phyloP scores from a whole-genome alignment of 2,329 filamentous ascomycete genomes.

The Ophidiomyces ophidiicola region DNA sequence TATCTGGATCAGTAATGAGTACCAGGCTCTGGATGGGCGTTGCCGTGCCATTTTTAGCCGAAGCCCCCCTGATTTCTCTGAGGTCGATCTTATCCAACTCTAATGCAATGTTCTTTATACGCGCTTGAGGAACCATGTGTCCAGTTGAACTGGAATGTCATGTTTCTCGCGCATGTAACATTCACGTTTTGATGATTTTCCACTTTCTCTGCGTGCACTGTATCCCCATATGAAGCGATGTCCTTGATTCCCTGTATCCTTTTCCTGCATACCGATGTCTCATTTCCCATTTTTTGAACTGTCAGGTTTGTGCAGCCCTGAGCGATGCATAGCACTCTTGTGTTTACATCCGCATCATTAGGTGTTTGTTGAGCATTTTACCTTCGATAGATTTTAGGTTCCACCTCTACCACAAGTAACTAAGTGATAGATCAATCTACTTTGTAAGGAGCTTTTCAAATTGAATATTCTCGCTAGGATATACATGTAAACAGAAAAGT shows the following conservation, averaged over 20 bases:
- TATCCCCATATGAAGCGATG: constrained; percentile 1
- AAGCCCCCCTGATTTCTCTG: constrained; percentile 79
- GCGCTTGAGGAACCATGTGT: constrained; percentile 6
- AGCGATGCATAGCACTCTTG: too few species aligned
- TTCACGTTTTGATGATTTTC: not conserved
- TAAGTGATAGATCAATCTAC: too few species aligned
- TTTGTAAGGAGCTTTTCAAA: too few species aligned
- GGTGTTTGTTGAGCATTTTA: too few species aligned
- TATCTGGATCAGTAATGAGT: constrained; percentile 91
- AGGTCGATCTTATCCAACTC: constrained; percentile 73
- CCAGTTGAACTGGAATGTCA: not conserved
- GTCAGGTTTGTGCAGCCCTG: too few species aligned
- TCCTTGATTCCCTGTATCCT: too few species aligned
- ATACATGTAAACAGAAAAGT: constrained; percentile 1
- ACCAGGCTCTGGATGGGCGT: constrained; percentile 74
- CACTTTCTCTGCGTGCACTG: not conserved
- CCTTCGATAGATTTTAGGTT: too few species aligned
- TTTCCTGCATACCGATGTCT: too few species aligned
- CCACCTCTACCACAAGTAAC: too few species aligned
- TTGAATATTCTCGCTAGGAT: too few species aligned
- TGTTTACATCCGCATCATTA: too few species aligned
- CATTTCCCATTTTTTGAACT: too few species aligned
- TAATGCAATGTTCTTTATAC: constrained; percentile 29
- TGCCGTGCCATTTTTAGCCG: constrained; percentile 70
- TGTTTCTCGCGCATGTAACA: not conserved